Evolutionary conservation across 345 rosid genomes (phyloP).

Genomic region (Streptanthus diversifolius): DNA sequence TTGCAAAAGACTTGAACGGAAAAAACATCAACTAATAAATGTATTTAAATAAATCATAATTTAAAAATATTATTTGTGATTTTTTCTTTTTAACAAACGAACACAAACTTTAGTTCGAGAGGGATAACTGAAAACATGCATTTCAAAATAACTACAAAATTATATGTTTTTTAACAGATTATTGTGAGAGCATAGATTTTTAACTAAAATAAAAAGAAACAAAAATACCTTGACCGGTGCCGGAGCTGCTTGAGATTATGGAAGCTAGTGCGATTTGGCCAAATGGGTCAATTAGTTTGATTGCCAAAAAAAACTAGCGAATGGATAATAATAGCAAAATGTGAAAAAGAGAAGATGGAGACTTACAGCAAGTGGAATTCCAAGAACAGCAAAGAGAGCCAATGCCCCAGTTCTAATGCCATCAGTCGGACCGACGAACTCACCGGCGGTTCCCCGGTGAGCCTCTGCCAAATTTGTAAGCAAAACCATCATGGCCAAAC

Average conservation of each 20-base stretch:
- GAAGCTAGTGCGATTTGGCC: constrained; percentile 92
- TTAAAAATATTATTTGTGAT: too few species aligned
- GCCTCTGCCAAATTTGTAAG: constrained; percentile 56
- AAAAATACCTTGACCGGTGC: constrained; percentile 82
- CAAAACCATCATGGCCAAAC: constrained; percentile 45
- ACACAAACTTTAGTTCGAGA: too few species aligned
- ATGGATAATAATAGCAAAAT: background rate
- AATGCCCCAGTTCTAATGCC: constrained; percentile 47
- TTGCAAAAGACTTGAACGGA: too few species aligned
- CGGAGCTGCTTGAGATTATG: constrained; percentile 48
- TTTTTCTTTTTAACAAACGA: too few species aligned
- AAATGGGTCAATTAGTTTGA: too few species aligned
- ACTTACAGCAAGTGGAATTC: constrained; percentile 74
- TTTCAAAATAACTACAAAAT: too few species aligned
- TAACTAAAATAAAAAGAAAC: background rate
- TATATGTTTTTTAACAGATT: too few species aligned
- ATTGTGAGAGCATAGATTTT: too few species aligned
- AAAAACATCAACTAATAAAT: too few species aligned
- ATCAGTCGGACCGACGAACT: constrained; percentile 28
- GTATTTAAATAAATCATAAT: too few species aligned
- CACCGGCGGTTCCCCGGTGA: constrained; percentile 21
- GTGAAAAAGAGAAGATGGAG: background rate
- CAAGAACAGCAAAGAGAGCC: constrained; percentile 56
- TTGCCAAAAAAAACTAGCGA: too few species aligned
- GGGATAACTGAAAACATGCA: too few species aligned